Base-by-base conservation (phyloP, 139 green algal species). In the Ulvella scutata region DNA sequence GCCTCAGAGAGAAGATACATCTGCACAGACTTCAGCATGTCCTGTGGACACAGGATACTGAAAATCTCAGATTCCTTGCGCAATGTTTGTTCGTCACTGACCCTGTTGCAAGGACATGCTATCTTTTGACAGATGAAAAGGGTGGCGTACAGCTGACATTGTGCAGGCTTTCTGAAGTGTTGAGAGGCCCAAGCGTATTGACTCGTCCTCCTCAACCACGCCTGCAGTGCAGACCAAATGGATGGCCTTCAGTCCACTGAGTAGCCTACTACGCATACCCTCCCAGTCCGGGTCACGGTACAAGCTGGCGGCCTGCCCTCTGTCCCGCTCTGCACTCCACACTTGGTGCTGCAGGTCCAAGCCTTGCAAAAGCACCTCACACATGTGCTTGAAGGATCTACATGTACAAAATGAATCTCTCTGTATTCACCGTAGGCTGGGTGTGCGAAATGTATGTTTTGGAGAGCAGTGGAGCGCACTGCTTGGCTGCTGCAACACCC, bases 1-100 rank as follows among this genome's bases (percentile, higher is more conserved):
- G 20, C n/a, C 51, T 67, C 51, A 67, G 51, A 67, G 51, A 67
- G 51, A 67, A 67, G 51, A 67, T 67, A 36, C n/a, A n/a, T n/a
- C n/a, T n/a, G n/a, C n/a, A n/a, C n/a, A n/a, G n/a, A n/a, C n/a
- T n/a, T n/a, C 51, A 31, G n/a, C 13, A 13, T 67, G n/a, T 34
- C 33, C n/a, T 67, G 17, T 67, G 20, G 51, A n/a, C 31, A 26
- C 0, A n/a, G 6, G 51, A 67, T n/a, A 67, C 31, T 67, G 51
- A 67, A 67, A 34, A 26, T 29, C 51, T 67, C 51, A 67, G 51
- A 67, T 67, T 67, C 51, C 51, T 67, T 67, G 51, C 51, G 51
- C 51, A 67, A 67, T 31, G n/a, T n/a, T 67, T 67, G 51, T 67
- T 67, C 51, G 33, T 67, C 51, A 67, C 33, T 67, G 51, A n/a